phyloP scores from a whole-genome alignment of 2,329 filamentous ascomycete genomes.

The Pleurostoma richardsiae region DNA sequence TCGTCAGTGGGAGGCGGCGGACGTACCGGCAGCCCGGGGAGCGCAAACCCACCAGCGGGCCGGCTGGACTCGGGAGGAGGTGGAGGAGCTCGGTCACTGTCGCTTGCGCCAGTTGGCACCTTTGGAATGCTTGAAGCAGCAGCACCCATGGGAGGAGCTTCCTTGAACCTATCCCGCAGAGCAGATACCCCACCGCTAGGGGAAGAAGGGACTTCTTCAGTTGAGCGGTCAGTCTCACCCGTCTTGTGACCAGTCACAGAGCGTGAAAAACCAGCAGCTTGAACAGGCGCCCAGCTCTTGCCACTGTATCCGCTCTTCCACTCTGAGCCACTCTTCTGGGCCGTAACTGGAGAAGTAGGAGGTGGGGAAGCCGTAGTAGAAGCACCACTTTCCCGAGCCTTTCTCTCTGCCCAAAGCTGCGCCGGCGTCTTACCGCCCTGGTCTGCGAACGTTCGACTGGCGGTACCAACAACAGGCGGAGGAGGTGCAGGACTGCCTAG shows the following conservation, averaged over 20 bases:
- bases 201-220: constrained; percentile 46
- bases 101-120: constrained; percentile 29
- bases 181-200: constrained; percentile 64
- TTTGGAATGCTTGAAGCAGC: constrained; percentile 25
- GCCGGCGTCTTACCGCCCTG: constrained; percentile 94
- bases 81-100: constrained; percentile 50
- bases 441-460: constrained; percentile 91
- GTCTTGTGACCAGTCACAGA: constrained; percentile 59
- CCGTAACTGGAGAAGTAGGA: constrained; percentile 48
- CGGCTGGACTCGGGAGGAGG: constrained; percentile 60
- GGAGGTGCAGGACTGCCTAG: constrained; percentile 57
- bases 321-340: constrained; percentile 70
- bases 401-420: constrained; percentile 96
- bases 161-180: constrained; percentile 78
- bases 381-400: constrained; percentile 69
- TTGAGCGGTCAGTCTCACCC: constrained; percentile 42
- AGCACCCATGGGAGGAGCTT: constrained; percentile 64
- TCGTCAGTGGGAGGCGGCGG: constrained; percentile 49
- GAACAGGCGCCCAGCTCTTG: constrained; percentile 84
- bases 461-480: constrained; percentile 65
- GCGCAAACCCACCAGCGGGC: constrained; percentile 69
- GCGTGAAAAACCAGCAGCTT: constrained; percentile 66
- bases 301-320: constrained; percentile 92
- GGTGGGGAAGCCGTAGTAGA: constrained; percentile 35
- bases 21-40: constrained; percentile 69